These are phyloP conservation scores for Neofusicoccum sp. DNA, from an alignment of 2,329 filamentous ascomycete genomes.

Conservation along the genomic window DNA sequence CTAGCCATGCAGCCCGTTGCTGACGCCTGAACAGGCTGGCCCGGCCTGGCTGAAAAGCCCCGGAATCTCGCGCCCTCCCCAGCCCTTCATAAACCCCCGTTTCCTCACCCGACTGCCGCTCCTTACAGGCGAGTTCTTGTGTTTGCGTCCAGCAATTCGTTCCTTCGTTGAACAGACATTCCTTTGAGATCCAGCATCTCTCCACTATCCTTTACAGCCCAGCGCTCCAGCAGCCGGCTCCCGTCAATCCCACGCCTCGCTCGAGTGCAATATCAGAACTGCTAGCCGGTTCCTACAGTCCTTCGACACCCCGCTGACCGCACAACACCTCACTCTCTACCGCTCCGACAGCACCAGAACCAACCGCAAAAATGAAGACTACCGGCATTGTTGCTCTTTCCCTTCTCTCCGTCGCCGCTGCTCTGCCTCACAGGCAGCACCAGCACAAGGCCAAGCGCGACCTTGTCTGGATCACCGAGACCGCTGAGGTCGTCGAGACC, in stretches of 20 bases:
- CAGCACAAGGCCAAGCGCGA: constrained; percentile 32
- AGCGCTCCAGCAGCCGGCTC: constrained; percentile 12
- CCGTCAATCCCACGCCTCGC: neutral
- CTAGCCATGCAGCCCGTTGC: constrained; percentile 1
- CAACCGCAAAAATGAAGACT: constrained; percentile 35
- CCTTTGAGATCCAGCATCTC: constrained; percentile 9
- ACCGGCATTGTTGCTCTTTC: constrained; percentile 34
- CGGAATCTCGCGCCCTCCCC: neutral
- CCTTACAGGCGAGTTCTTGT: neutral
- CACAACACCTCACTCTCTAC: neutral
- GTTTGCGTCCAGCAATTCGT: constrained; percentile 5
- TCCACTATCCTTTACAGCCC: constrained; percentile 10
- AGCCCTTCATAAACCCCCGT: constrained; percentile 10
- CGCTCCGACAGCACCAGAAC: constrained; percentile 20
- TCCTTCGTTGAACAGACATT: constrained; percentile 12
- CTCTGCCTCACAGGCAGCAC: constrained; percentile 25
- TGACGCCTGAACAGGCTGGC: neutral
- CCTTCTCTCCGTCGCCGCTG: constrained; percentile 34
- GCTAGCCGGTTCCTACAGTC: constrained; percentile 12
- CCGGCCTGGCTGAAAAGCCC: constrained; percentile 1
- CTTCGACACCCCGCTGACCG: neutral
- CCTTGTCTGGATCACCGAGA: constrained; percentile 30
- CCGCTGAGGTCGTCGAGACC: constrained; percentile 33
- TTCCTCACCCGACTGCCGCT: neutral
- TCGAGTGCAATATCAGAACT: constrained; percentile 10